Conservation (phyloP, 345 rosid species). For the Streptanthus diversifolius region DNA sequence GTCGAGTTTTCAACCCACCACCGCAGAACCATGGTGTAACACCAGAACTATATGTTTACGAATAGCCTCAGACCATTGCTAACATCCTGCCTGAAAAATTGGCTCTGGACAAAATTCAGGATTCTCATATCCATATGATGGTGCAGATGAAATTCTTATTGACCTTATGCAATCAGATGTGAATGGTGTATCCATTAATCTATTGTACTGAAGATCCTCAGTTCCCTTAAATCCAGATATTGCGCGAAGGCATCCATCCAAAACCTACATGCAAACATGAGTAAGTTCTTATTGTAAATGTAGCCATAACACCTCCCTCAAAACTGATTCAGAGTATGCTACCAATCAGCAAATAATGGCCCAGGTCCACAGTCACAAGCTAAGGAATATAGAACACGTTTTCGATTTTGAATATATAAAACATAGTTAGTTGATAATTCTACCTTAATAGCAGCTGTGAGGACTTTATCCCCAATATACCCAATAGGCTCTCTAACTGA, state of each 20-base stretch:
- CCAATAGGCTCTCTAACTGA: constrained; percentile 45
- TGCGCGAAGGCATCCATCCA: constrained; percentile 90
- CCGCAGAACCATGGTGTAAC: constrained; percentile 59
- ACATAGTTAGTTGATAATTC: background rate
- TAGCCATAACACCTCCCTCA: constrained; percentile 11
- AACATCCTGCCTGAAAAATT: constrained; percentile 46
- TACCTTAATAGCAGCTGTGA: constrained; percentile 77
- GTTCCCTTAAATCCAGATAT: constrained; percentile 92
- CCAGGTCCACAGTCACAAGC: constrained; percentile 4
- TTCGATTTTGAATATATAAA: background rate
- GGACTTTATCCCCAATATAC: constrained; percentile 67
- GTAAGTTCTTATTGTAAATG: constrained; percentile 10
- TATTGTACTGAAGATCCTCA: constrained; percentile 70
- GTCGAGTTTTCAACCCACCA: constrained; percentile 53
- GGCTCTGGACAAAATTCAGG: constrained; percentile 43
- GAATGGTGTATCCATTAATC: constrained; percentile 65
- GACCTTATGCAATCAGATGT: constrained; percentile 73
- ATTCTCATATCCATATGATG: constrained; percentile 56
- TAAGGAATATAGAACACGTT: background rate
- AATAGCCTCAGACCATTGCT: constrained; percentile 73
- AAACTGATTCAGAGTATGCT: constrained; percentile 10
- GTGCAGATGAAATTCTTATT: constrained; percentile 84
- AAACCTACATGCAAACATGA: constrained; percentile 49
- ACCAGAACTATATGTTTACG: constrained; percentile 63
- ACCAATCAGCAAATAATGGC: constrained; percentile 7